Percentiles rank a stretch among this genome's conserved stretches.
These are phyloP conservation scores for Penicillium diatomitis DNA, from an alignment of 495 filamentous ascomycete species.

Conservation along the genomic window DNA sequence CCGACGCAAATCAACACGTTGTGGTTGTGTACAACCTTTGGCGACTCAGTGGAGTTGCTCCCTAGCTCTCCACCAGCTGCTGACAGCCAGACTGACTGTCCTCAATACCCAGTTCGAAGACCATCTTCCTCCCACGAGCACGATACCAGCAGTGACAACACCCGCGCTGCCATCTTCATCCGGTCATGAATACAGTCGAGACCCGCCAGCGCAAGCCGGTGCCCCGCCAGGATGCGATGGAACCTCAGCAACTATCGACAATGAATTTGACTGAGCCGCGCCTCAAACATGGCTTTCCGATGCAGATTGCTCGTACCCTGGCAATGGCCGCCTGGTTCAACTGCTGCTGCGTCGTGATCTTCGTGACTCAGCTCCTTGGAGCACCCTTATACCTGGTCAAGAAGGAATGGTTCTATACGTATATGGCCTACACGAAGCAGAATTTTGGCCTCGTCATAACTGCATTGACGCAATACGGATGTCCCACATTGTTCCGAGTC, in stretches of 20 bases:
- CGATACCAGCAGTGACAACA: background rate
- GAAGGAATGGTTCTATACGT: conserved; percentile 51
- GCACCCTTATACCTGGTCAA: conserved; percentile 51
- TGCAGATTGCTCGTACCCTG: conserved; percentile 57
- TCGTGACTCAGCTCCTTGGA: conserved; percentile 47
- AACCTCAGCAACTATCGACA: conserved; percentile 15
- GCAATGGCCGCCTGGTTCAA: conserved; percentile 57
- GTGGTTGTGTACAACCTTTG: background rate
- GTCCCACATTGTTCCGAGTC: conserved; percentile 49
- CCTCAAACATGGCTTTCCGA: conserved; percentile 56
- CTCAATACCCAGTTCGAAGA: too few species aligned
- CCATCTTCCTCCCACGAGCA: background rate
- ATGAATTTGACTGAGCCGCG: conserved; percentile 30
- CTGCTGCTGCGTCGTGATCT: conserved; percentile 42
- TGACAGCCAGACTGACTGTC: background rate
- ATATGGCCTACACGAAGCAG: conserved; percentile 59
- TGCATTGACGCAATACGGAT: conserved; percentile 53
- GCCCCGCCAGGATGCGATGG: conserved; percentile 7
- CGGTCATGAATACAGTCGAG: conserved; percentile 32
- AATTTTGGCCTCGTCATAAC: conserved; percentile 51
- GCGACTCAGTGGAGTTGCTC: conserved; percentile 1
- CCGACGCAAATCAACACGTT: background rate
- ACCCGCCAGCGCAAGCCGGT: conserved; percentile 33
- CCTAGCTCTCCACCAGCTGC: background rate
- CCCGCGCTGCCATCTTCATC: background rate